Base-by-base conservation (phyloP, 192 early-diverging fungal genomes). In the Oehlia diaphana region DNA sequence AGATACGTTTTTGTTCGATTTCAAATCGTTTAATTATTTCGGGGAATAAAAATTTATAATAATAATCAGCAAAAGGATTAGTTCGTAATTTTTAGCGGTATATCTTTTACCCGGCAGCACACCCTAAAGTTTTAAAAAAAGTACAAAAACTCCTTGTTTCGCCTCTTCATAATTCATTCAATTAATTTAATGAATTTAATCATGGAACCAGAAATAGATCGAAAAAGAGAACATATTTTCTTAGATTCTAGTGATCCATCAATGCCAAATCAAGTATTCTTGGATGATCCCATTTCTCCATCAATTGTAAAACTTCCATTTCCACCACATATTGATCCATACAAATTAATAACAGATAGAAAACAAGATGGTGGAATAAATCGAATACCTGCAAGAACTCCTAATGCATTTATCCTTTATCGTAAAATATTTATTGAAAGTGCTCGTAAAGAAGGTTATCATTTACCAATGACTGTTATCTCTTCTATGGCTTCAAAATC, bases 391-490 rank as follows among this genome's bases (percentile, higher is more conserved):
- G 16, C 6, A 58, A 58, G 53, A 58, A 21, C 19, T 3, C 71
- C 71, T 21, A 73, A 73, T 26, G 71, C 71, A 9, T 73, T 49
- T 73, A 73, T 73, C 44, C 12, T 73, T 47, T 73, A 73, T 49
- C 71, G 42, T 19, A 28, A 39, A 10, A 3, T 28, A 23, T 73
- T 73, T 39, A 39, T 73, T 5, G 44, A 49, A 49, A 50, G 31
- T 26, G 71, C 71, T 73, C 71, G 26, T 21, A 28, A 39, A n/a
- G 39, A 26, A 21, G 71, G 71, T 8, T 73, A 73, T 73, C 37
- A 10, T 26, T 47, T 73, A 28, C 42, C 71, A 49, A 73, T 73
- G 71, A 73, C 71, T 47, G 44, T 73, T 6, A 39, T 73, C 19
- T 73, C 71, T 37, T 21, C 71, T 26, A 73, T 73, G 71, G 71